These are phyloP conservation scores for Solidago caesia DNA, from an alignment of 129 eudicot species.

Conservation along the genomic window DNA sequence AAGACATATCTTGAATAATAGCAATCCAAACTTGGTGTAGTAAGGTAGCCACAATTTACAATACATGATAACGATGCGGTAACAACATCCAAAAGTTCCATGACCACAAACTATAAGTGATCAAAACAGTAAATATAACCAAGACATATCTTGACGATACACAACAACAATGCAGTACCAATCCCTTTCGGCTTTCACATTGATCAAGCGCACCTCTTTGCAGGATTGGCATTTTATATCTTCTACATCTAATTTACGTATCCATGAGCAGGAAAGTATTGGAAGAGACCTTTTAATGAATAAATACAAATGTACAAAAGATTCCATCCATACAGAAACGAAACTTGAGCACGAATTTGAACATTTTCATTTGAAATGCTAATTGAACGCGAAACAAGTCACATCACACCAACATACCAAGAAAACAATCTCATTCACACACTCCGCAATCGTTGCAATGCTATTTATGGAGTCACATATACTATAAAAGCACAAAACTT, in stretches of 20 bases:
- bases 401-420: slow-evolving; percentile 14
- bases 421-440: slow-evolving; percentile 3
- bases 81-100: slow-evolving; percentile 9
- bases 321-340: slow-evolving; percentile 3
- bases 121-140: neutral
- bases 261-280: neutral
- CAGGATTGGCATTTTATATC: slow-evolving; percentile 6
- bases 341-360: slow-evolving; percentile 5
- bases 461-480: too few species aligned
- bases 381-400: neutral
- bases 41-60: neutral
- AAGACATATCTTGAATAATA: neutral
- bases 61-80: neutral
- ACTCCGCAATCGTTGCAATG: neutral
- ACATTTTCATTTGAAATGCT: neutral
- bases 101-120: slow-evolving; percentile 16
- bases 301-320: slow-evolving; percentile 7
- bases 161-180: neutral
- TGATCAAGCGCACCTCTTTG: slow-evolving; percentile 16
- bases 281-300: neutral
- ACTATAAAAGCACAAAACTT: too few species aligned
- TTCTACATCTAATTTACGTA: slow-evolving; percentile 12
- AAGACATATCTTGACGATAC: neutral
- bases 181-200: slow-evolving; percentile 12
- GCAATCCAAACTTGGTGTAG: slow-evolving; percentile 4